Evolutionary conservation across 1,284 basidiomycete species (phyloP).

Genomic region (Termitomyces sp.): DNA sequence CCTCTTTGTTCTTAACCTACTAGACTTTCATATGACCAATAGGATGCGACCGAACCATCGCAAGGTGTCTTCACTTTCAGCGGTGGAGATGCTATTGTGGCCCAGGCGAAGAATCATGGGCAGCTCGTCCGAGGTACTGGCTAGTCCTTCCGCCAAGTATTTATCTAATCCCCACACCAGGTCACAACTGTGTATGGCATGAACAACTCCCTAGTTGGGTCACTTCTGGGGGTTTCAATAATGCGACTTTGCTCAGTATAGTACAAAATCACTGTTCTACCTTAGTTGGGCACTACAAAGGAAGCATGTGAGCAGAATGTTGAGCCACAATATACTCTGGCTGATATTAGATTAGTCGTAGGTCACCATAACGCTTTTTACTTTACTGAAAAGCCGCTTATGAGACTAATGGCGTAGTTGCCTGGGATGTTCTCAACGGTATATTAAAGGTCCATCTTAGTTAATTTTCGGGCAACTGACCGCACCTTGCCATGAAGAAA

Average conservation of each 20-base stretch:
- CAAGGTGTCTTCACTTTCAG: conserved; percentile 44
- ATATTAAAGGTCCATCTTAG: conserved; percentile 20
- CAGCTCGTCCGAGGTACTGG: conserved; percentile 32
- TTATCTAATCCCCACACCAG: conserved; percentile 13
- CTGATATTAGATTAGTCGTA: not conserved
- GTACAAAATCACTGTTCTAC: conserved; percentile 42
- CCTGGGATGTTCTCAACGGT: conserved; percentile 35
- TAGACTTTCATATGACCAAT: not conserved
- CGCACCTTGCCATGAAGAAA: conserved; percentile 27
- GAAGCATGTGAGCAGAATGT: conserved; percentile 35
- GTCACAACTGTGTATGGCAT: conserved; percentile 54
- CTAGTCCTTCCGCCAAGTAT: not conserved
- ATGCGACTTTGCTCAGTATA: conserved; percentile 37
- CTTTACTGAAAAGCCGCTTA: not conserved
- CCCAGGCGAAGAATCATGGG: conserved; percentile 37
- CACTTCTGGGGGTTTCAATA: conserved; percentile 33
- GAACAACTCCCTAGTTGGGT: conserved; percentile 51
- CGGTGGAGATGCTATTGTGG: conserved; percentile 40
- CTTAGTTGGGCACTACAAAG: conserved; percentile 43
- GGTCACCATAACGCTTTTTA: not conserved
- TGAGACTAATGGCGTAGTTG: conserved; percentile 10
- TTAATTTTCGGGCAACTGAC: not conserved
- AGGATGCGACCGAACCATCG: conserved; percentile 50
- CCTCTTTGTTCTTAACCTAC: not conserved
- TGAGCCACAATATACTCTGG: not conserved